Conservation (phyloP, 495 filamentous ascomycete species). For the Ramalina intermedia region DNA sequence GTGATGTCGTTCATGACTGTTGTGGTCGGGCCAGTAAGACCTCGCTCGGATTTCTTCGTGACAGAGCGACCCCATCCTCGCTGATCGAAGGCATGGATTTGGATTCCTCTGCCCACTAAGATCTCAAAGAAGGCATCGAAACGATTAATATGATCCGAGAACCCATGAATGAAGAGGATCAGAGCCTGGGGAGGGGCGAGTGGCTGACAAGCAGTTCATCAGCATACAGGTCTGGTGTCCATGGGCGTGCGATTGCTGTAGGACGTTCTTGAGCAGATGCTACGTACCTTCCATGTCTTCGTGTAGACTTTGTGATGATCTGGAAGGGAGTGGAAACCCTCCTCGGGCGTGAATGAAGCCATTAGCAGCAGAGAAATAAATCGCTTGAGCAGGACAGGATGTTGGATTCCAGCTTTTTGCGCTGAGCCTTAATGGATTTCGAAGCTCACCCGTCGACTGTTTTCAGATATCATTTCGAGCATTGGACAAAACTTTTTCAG, state of each 20-base stretch:
- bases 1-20: constrained; percentile 64
- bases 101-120: constrained; percentile 58
- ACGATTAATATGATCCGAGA: constrained; percentile 69
- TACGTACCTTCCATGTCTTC: constrained; percentile 70
- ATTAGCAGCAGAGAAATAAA: not conserved
- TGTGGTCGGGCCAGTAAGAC: constrained; percentile 54
- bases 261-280: not conserved
- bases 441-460: too few relatives aligned
- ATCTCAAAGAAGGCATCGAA: constrained; percentile 54
- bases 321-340: constrained; percentile 21
- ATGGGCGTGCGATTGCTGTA: not conserved
- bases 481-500: too few relatives aligned
- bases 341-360: constrained; percentile 15
- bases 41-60: constrained; percentile 34
- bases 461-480: too few relatives aligned
- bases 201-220: constrained; percentile 25
- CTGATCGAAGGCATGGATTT: constrained; percentile 65
- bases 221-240: not conserved
- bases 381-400: too few relatives aligned
- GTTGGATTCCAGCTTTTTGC: too few relatives aligned
- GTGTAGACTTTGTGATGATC: constrained; percentile 56
- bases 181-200: constrained; percentile 42
- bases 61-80: constrained; percentile 49
- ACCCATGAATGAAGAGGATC: constrained; percentile 71
- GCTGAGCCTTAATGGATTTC: too few relatives aligned